Conservation (phyloP, 2,329 filamentous ascomycete species). For the Pleomassaria siparia region DNA sequence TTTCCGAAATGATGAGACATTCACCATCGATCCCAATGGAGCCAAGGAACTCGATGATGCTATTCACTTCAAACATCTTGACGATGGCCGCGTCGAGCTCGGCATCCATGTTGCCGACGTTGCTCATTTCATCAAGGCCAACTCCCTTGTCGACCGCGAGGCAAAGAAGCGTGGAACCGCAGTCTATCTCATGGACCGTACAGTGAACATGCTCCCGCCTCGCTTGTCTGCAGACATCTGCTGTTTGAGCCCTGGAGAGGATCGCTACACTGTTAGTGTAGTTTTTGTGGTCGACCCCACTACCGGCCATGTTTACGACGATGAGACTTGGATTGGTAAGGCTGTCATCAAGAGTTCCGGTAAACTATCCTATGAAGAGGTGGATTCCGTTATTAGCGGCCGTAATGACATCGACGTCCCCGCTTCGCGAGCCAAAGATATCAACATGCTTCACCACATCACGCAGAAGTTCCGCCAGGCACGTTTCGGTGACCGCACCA, state of each 20-base stretch:
- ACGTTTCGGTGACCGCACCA: constrained; percentile 77
- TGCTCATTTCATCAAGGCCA: constrained; percentile 93
- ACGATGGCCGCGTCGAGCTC: constrained; percentile 86
- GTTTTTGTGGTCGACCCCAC: constrained; percentile 87
- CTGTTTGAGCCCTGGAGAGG: constrained; percentile 82
- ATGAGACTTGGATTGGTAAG: constrained; percentile 92
- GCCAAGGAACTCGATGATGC: constrained; percentile 88
- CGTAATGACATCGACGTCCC: constrained; percentile 65
- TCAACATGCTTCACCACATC: constrained; percentile 77
- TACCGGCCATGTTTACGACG: constrained; percentile 76
- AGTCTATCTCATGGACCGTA: constrained; percentile 91
- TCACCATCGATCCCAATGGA: constrained; percentile 90
- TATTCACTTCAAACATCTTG: constrained; percentile 82
- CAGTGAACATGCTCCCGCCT: constrained; percentile 81
- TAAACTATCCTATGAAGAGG: constrained; percentile 80
- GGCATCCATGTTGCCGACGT: constrained; percentile 95
- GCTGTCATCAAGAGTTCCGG: constrained; percentile 88
- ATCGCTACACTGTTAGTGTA: constrained; percentile 87
- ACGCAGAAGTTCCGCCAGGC: constrained; percentile 88
- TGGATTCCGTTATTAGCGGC: constrained; percentile 77
- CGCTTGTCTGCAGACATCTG: constrained; percentile 85
- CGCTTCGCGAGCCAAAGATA: constrained; percentile 69
- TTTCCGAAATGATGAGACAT: constrained; percentile 83
- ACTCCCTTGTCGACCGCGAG: constrained; percentile 93
- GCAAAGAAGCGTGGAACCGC: constrained; percentile 97